Conservation (phyloP, 139 green algal species). For the Zygnema cylindricum region DNA sequence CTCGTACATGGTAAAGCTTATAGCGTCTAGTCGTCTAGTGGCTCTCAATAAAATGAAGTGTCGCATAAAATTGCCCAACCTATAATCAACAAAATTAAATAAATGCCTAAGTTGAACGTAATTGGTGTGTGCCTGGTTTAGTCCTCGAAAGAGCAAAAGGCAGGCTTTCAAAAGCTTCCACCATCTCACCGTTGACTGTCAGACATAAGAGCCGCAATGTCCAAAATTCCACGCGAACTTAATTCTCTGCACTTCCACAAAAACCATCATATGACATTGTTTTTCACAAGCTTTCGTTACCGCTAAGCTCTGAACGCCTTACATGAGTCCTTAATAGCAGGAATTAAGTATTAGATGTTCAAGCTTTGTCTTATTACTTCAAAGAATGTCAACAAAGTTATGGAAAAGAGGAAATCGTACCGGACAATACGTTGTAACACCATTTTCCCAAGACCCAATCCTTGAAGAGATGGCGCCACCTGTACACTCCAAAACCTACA, state of each 20-base stretch:
- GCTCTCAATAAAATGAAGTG: neutral
- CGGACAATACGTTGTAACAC: conserved; percentile 15
- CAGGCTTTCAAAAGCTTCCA: neutral
- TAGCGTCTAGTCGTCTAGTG: no score
- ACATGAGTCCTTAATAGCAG: no score
- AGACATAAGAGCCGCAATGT: conserved; percentile 8
- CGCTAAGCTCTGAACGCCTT: no score
- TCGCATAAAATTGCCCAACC: neutral
- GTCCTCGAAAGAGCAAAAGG: neutral
- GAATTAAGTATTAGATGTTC: no score
- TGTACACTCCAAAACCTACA: no score
- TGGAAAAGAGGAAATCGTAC: conserved; percentile 14
- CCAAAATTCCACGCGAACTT: neutral
- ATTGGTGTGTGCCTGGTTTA: no score
- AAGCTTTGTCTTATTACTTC: no score
- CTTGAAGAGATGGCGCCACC: conserved; percentile 28
- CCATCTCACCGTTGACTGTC: neutral
- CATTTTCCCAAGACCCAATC: conserved; percentile 4
- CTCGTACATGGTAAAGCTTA: no score
- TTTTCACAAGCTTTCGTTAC: no score
- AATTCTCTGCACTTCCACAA: conserved; percentile 1
- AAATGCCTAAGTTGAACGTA: neutral
- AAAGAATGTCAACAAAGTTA: no score
- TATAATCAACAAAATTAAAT: neutral
- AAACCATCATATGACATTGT: no score